A percentile compares a stretch with the other conserved stretches of the same genome.
phyloP scores from a whole-genome alignment of 495 filamentous ascomycete genomes.

The Coniosporium apollinis region DNA sequence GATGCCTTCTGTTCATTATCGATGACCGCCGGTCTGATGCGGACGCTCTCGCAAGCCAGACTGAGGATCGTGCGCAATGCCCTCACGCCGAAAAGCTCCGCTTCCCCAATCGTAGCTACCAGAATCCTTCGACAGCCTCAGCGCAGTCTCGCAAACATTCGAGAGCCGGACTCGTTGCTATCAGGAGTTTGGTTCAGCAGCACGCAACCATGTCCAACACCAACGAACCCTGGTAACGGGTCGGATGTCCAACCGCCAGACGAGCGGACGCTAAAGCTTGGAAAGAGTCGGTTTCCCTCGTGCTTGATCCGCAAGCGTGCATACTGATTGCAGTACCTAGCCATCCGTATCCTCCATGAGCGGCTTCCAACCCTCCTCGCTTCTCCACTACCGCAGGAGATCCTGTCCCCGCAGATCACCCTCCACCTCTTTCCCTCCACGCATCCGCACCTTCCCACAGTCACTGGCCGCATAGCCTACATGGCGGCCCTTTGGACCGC shows the following conservation, averaged over 20 bases:
- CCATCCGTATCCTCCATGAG: constrained; percentile 70
- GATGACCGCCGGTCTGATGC: constrained; percentile 21
- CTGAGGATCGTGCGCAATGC: constrained; percentile 8
- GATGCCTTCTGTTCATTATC: constrained; percentile 12
- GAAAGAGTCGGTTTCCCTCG: constrained; percentile 53
- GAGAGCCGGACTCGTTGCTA: constrained; percentile 9
- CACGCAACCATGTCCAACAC: constrained; percentile 5
- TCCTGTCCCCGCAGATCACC: constrained; percentile 79
- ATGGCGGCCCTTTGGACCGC: constrained; percentile 88
- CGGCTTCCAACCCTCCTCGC: constrained; percentile 75
- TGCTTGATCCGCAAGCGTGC: not conserved
- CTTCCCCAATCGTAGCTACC: not conserved
- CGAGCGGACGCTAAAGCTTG: constrained; percentile 74
- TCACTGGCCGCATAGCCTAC: constrained; percentile 78
- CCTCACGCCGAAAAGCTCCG: not conserved
- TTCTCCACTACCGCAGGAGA: constrained; percentile 63
- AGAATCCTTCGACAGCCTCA: constrained; percentile 7
- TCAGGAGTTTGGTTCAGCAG: constrained; percentile 22
- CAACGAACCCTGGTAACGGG: constrained; percentile 4
- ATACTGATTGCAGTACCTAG: constrained; percentile 26
- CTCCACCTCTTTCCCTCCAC: constrained; percentile 93
- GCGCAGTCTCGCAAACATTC: constrained; percentile 16
- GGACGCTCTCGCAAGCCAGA: constrained; percentile 18
- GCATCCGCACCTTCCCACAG: constrained; percentile 84
- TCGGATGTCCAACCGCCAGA: constrained; percentile 39